Evolutionary conservation across 805 yeast genomes (phyloP).

Genomic region (Metschnikowia bowlesiae): DNA sequence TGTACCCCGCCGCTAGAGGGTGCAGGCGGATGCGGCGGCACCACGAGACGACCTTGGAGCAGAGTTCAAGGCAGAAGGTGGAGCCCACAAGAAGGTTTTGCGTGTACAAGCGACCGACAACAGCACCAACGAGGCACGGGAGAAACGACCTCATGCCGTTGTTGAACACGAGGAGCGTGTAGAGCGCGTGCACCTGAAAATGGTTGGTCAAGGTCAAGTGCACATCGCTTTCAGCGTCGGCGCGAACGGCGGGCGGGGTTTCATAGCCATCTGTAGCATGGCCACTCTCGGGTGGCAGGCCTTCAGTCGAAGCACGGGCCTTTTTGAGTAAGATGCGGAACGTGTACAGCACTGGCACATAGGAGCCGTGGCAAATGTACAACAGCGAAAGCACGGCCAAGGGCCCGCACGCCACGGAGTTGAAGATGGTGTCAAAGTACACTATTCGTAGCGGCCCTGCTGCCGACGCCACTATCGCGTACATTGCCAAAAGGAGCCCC

Average conservation of each 20-base stretch:
- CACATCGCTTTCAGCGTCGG: neutral
- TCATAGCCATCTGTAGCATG: no score
- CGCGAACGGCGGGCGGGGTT: neutral
- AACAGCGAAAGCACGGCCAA: constrained; percentile 37
- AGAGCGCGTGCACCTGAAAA: constrained; percentile 37
- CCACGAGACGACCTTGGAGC: neutral
- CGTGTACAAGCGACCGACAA: constrained; percentile 41
- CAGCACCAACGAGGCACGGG: constrained; percentile 39
- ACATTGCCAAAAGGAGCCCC: constrained; percentile 25
- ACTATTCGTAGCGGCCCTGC: constrained; percentile 5
- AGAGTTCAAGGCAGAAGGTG: constrained; percentile 8
- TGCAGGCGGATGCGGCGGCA: neutral
- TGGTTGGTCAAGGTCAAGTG: constrained; percentile 28
- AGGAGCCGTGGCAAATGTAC: constrained; percentile 34
- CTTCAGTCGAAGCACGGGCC: neutral
- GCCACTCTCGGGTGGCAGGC: neutral
- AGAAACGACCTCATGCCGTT: constrained; percentile 37
- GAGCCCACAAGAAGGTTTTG: constrained; percentile 43
- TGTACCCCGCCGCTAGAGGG: neutral
- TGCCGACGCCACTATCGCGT: constrained; percentile 25
- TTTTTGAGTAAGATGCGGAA: constrained; percentile 27
- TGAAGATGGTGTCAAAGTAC: constrained; percentile 28
- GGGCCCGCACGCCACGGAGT: constrained; percentile 37
- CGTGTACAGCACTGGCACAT: constrained; percentile 32
- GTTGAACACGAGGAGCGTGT: constrained; percentile 38